Evolutionary conservation across 768 basidiomycete species (phyloP), one percentile per base, ranked within the genome.

Genomic region (Gloeopeniophorella convolvens): DNA sequence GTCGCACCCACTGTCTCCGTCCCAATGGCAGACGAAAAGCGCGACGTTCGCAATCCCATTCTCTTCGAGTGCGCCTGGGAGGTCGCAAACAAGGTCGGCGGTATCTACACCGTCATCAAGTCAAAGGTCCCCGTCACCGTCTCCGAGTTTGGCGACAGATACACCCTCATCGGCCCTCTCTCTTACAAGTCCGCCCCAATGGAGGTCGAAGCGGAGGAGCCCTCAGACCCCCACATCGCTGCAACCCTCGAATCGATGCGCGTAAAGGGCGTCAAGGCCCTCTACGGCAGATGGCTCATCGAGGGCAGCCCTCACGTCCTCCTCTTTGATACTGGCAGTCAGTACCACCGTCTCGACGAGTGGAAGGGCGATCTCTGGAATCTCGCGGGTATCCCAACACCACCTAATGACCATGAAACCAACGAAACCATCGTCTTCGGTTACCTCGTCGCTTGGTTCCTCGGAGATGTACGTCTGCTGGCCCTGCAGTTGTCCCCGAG

Each of bases 281-380:
- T 98, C 43, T 98, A 97, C 68, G 96, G 96, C 18, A 82, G 92
- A 46, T 99, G 96, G 96, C 81, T 99, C 50, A 92, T 99, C 70
- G 96, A 99, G 60, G 96, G 95, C 53, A 88, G 88, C 26, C 96
- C 96, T 32, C 82, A 82, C 49, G 96, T 98, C 55, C 79, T 99
- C 36, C 79, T 99, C 47, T 98, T 99, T 65, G 96, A 99, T 71
- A 94, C 90, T 6, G 85, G 89, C 47, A 89, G 85, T 62, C 81
- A 82, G 67, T 91, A 85, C 65, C 77, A 82, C 56, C 79, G 86
- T 3, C 76, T 98, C 54, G 95, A 99, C 68, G 96, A 99, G 65
- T 99, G 96, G 96, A 99, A 99, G 68, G 82, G 85, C 40, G 96
- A 99, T 62, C 78, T 99, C 18, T 99, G 96, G 96, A 96, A 93